Evolutionary conservation across 2,329 filamentous ascomycete species (phyloP).

Genomic region (Septoria linicola): DNA sequence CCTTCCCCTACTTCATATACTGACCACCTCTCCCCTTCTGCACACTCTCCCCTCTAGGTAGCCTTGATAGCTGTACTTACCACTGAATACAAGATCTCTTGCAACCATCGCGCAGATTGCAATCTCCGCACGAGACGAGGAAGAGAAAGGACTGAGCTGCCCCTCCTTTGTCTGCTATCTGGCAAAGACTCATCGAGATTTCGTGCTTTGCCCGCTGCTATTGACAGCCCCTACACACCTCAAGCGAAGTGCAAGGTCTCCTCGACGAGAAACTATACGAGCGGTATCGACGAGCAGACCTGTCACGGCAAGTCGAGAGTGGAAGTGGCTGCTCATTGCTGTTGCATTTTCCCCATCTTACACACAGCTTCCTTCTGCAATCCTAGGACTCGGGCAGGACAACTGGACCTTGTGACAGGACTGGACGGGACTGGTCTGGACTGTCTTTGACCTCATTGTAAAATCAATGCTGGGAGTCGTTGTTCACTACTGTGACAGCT

Average conservation of each 20-base stretch:
- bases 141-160: constrained; percentile 21
- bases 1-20: constrained; percentile 14
- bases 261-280: constrained; percentile 31
- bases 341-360: constrained; percentile 13
- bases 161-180: constrained; percentile 17
- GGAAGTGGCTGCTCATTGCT: constrained; percentile 16
- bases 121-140: constrained; percentile 4
- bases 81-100: constrained; percentile 24
- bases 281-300: constrained; percentile 28
- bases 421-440: background rate
- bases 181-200: constrained; percentile 19
- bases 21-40: constrained; percentile 17
- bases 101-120: background rate
- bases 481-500: constrained; percentile 35
- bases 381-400: constrained; percentile 4
- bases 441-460: background rate
- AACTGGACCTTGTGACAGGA: background rate
- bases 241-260: constrained; percentile 18
- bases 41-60: constrained; percentile 28
- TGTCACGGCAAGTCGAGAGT: constrained; percentile 16
- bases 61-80: constrained; percentile 30
- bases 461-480: constrained; percentile 31
- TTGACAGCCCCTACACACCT: constrained; percentile 18
- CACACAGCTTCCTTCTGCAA: constrained; percentile 12
- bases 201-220: constrained; percentile 12